These are phyloP conservation scores for Amphirosellinia nigrospora DNA, from an alignment of 495 filamentous ascomycete genomes.

Conservation along the genomic window DNA sequence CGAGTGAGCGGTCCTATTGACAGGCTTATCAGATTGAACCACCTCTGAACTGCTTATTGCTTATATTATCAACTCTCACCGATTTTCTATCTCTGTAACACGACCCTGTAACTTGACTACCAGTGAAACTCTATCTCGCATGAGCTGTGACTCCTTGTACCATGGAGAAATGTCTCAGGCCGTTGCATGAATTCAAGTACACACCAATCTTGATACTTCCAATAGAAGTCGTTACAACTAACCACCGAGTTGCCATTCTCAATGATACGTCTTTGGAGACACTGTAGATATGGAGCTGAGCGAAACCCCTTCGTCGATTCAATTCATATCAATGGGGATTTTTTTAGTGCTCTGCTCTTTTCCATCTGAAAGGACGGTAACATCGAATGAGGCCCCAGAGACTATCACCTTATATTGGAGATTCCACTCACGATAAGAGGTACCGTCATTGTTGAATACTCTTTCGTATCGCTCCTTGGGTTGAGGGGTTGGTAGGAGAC, in stretches of 20 bases:
- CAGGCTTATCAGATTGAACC: background rate
- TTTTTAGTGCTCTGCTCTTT: background rate
- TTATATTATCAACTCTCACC: background rate
- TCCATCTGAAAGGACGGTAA: background rate
- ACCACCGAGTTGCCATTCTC: background rate
- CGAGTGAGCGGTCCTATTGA: no score
- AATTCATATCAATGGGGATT: background rate
- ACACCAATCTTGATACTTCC: background rate
- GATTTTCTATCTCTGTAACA: background rate
- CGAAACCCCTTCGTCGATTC: background rate
- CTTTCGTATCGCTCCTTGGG: background rate
- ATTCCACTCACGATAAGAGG: background rate
- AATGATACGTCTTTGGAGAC: background rate
- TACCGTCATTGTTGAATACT: background rate
- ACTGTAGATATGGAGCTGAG: background rate
- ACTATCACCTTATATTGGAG: background rate
- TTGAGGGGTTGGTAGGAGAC: background rate
- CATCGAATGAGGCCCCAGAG: constrained; percentile 6
- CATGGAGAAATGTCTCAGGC: no score
- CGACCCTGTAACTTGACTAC: background rate
- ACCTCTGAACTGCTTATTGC: background rate
- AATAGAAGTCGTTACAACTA: background rate
- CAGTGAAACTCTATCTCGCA: background rate
- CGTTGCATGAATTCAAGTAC: background rate
- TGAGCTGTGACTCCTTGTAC: background rate